A percentile compares a stretch with the other conserved stretches of the same genome.
Conservation (phyloP, 148 eudicot genomes). For the Persicaria tinctoria region DNA sequence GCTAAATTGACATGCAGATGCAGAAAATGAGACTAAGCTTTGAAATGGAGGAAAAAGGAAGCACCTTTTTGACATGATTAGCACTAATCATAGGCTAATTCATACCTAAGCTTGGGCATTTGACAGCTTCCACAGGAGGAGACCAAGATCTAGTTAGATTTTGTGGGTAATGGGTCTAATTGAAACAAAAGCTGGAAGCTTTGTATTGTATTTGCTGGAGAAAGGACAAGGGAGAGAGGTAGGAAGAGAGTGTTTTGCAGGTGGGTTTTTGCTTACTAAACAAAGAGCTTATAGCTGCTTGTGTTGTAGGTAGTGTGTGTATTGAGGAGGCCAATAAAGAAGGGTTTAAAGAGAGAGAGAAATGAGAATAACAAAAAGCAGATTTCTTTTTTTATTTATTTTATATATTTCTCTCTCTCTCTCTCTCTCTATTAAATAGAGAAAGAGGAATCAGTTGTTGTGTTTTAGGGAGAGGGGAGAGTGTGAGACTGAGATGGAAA, state of each 20-base stretch:
- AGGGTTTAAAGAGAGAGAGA: conserved; percentile 5
- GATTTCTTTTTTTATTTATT: not conserved
- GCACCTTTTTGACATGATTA: not conserved
- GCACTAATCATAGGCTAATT: not conserved
- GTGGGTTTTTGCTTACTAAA: conserved; percentile 5
- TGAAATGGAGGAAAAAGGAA: not conserved
- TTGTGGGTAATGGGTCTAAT: not conserved
- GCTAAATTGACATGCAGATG: not conserved
- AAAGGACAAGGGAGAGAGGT: not conserved
- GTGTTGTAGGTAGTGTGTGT: conserved; percentile 12
- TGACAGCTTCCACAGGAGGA: not conserved
- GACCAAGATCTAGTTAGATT: not conserved
- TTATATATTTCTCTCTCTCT: no score
- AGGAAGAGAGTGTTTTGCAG: conserved; percentile 10
- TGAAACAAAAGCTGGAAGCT: conserved; percentile 4
- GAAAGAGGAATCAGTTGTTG: conserved; percentile 26
- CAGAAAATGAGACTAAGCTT: not conserved
- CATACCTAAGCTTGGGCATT: not conserved
- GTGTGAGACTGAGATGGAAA: not conserved
- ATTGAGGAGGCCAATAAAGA: conserved; percentile 10
- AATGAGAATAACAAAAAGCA: conserved; percentile 13
- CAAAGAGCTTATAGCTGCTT: conserved; percentile 14
- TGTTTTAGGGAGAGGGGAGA: not conserved
- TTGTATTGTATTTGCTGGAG: conserved; percentile 6
- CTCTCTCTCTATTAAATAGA: not conserved